Conservation (phyloP, 1,139 yeast species). For the Hyphopichia pseudoburtonii region DNA sequence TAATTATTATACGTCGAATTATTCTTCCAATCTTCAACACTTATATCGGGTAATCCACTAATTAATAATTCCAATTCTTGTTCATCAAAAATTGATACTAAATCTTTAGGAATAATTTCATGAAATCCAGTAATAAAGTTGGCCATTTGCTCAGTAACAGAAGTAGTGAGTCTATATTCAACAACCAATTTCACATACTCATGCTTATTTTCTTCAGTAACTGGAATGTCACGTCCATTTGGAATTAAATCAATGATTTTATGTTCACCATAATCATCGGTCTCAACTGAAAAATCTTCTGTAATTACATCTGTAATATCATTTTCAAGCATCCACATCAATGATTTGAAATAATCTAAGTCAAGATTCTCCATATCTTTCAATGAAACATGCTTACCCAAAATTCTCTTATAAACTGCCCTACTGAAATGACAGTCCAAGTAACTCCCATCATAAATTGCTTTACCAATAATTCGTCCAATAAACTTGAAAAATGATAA, state of each 20-base stretch:
- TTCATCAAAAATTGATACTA: conserved; percentile 88
- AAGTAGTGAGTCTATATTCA: conserved; percentile 79
- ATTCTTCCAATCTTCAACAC: conserved; percentile 92
- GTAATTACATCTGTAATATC: conserved; percentile 95
- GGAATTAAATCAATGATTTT: conserved; percentile 77
- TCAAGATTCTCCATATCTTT: conserved; percentile 96
- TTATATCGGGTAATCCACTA: conserved; percentile 95
- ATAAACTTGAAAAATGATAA: conserved; percentile 89
- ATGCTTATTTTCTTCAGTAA: conserved; percentile 86
- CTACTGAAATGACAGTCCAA: conserved; percentile 95
- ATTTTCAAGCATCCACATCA: conserved; percentile 95
- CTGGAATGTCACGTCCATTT: conserved; percentile 79
- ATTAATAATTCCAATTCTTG: conserved; percentile 91
- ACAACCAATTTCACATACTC: conserved; percentile 87
- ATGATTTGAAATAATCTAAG: conserved; percentile 85
- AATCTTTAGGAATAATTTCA: conserved; percentile 85
- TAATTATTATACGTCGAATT: conserved; percentile 84
- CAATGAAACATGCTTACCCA: conserved; percentile 78
- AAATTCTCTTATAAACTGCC: conserved; percentile 86
- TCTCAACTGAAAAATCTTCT: conserved; percentile 92
- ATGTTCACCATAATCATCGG: conserved; percentile 93
- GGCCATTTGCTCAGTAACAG: conserved; percentile 86
- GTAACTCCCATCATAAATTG: conserved; percentile 82
- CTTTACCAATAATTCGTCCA: conserved; percentile 93
- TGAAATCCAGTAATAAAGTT: conserved; percentile 86